Conservation (phyloP, 441 rosid genomes). For the Francoa sonchifolia region DNA sequence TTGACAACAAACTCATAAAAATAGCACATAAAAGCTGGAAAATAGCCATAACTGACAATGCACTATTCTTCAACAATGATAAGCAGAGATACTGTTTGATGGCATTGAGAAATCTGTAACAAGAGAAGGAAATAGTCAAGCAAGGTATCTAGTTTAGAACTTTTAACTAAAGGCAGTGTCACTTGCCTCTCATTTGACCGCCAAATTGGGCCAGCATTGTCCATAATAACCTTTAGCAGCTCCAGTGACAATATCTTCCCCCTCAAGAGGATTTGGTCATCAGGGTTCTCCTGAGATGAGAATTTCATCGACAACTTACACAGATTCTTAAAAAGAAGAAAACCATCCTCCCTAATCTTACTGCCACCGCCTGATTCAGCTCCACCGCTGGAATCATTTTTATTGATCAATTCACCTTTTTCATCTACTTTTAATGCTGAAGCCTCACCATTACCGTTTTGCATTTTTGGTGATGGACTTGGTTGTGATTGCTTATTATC, state of each 20-base stretch:
- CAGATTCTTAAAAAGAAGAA: slow-evolving; percentile 66
- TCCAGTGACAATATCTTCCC: slow-evolving; percentile 85
- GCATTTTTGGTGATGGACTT: slow-evolving; percentile 10
- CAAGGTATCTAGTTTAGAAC: no score
- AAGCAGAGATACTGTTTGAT: slow-evolving; percentile 83
- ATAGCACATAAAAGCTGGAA: slow-evolving; percentile 95
- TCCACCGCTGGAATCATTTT: slow-evolving; percentile 20
- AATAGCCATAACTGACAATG: slow-evolving; percentile 87
- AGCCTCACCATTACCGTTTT: slow-evolving; percentile 26
- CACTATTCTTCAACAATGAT: slow-evolving; percentile 89
- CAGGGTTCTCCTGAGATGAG: slow-evolving; percentile 76
- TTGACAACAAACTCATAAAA: slow-evolving; percentile 55
- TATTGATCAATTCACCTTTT: slow-evolving; percentile 18
- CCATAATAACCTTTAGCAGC: slow-evolving; percentile 70
- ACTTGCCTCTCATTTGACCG: slow-evolving; percentile 72
- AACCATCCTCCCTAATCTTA: slow-evolving; percentile 80
- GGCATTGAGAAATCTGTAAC: slow-evolving; percentile 77
- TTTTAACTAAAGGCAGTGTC: slow-evolving; percentile 1
- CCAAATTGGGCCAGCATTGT: slow-evolving; percentile 80
- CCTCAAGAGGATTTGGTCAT: slow-evolving; percentile 84
- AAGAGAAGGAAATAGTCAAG: slow-evolving; percentile 5
- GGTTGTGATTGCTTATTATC: slow-evolving; percentile 22
- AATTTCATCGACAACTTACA: slow-evolving; percentile 90
- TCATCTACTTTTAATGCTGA: slow-evolving; percentile 18
- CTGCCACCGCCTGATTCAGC: slow-evolving; percentile 21